phyloP scores from a whole-genome alignment of 495 filamentous ascomycete genomes.

The Lichenothelia convexa region DNA sequence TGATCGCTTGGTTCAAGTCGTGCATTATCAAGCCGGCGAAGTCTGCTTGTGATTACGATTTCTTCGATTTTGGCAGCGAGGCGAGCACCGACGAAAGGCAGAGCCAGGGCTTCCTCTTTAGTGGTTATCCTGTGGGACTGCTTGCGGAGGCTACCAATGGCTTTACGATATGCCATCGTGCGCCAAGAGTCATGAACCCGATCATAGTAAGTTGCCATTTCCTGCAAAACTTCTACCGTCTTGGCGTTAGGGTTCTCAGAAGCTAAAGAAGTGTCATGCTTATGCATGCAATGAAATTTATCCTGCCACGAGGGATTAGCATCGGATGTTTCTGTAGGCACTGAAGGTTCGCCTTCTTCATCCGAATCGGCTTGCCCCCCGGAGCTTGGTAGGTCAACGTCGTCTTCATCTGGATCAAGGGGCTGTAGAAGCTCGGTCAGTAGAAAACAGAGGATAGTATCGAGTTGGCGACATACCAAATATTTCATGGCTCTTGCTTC shows the following conservation, averaged over 20 bases:
- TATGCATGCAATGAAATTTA: slow-evolving; percentile 52
- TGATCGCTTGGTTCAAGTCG: slow-evolving; percentile 42
- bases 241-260: slow-evolving; percentile 43
- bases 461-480: slow-evolving; percentile 11
- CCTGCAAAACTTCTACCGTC: slow-evolving; percentile 62
- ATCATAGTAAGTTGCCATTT: slow-evolving; percentile 71
- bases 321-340: slow-evolving; percentile 7
- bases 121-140: slow-evolving; percentile 49
- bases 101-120: slow-evolving; percentile 42
- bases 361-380: not conserved
- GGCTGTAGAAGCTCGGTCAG: slow-evolving; percentile 5
- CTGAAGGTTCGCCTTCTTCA: slow-evolving; percentile 3
- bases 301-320: no score
- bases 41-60: slow-evolving; percentile 57
- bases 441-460: not conserved
- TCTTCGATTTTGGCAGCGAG: slow-evolving; percentile 85
- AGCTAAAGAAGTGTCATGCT: slow-evolving; percentile 26
- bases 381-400: slow-evolving; percentile 5
- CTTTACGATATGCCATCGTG: slow-evolving; percentile 59
- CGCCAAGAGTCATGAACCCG: slow-evolving; percentile 67
- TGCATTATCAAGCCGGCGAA: slow-evolving; percentile 55
- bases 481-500: slow-evolving; percentile 34
- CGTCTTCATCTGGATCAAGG: slow-evolving; percentile 15
- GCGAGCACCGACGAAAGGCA: slow-evolving; percentile 56
- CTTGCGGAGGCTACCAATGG: slow-evolving; percentile 49